These are phyloP conservation scores for Saccharomycopsis guyanensis DNA, from an alignment of 805 yeast genomes.

Conservation along the genomic window DNA sequence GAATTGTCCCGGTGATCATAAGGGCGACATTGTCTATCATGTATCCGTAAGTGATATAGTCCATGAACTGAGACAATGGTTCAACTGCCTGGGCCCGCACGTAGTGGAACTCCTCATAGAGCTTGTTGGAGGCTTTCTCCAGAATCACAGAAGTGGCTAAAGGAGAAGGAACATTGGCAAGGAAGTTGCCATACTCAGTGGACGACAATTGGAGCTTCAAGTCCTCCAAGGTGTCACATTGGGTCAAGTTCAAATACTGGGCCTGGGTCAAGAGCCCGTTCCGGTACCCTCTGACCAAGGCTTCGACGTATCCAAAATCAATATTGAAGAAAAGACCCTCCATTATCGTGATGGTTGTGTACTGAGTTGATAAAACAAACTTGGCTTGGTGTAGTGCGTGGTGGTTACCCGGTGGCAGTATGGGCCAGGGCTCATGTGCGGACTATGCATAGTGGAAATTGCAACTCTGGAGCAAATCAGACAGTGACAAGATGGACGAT, in stretches of 20 bases:
- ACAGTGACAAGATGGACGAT: too few relatives aligned
- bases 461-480: too few relatives aligned
- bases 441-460: too few relatives aligned
- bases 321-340: conserved; percentile 91
- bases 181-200: conserved; percentile 90
- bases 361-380: neutral
- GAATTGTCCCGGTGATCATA: conserved; percentile 95
- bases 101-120: conserved; percentile 80
- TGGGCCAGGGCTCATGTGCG: too few relatives aligned
- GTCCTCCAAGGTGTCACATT: conserved; percentile 93
- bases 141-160: conserved; percentile 83
- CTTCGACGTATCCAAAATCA: conserved; percentile 88
- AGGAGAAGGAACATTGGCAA: conserved; percentile 76
- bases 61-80: conserved; percentile 74
- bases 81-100: conserved; percentile 78
- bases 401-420: too few relatives aligned
- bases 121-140: conserved; percentile 62
- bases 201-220: conserved; percentile 88
- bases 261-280: conserved; percentile 68
- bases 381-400: too few relatives aligned
- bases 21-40: conserved; percentile 97
- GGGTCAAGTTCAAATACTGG: conserved; percentile 88
- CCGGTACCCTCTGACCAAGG: conserved; percentile 89
- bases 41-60: conserved; percentile 89
- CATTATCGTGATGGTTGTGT: conserved; percentile 40